Conservation (phyloP, 352 stramenopile genomes). For the Globisporangium perplexum region DNA sequence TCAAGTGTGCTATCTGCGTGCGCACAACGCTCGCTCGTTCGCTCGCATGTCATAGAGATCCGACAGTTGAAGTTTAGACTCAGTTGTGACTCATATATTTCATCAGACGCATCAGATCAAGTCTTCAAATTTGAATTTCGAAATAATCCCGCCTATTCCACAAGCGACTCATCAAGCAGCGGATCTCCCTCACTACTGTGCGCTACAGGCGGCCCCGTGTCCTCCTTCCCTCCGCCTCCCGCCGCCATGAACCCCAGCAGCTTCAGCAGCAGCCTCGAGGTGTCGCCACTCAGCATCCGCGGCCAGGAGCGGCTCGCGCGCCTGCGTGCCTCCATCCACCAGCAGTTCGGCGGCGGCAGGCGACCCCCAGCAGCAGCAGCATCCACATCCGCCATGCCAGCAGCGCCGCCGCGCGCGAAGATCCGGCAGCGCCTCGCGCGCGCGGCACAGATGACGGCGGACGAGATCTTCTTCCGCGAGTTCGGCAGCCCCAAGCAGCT, state of each 20-base stretch:
- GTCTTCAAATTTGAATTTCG: neutral
- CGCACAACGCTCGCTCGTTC: neutral
- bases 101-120: neutral
- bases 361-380: neutral
- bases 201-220: no score
- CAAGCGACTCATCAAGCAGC: neutral
- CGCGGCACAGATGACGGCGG: constrained; percentile 32
- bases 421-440: constrained; percentile 46
- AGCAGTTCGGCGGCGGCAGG: constrained; percentile 24
- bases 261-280: constrained; percentile 12
- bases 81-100: neutral
- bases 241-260: constrained; percentile 7
- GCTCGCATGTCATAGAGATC: no score
- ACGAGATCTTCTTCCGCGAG: constrained; percentile 64
- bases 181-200: neutral
- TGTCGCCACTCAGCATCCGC: constrained; percentile 43
- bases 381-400: constrained; percentile 4
- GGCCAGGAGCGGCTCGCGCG: constrained; percentile 32
- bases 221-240: neutral
- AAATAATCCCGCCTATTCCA: neutral
- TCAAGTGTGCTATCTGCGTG: neutral
- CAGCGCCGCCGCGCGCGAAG: constrained; percentile 19
- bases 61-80: neutral
- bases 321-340: constrained; percentile 37
- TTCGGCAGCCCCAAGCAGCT: constrained; percentile 56